Evolutionary conservation across 1,284 basidiomycete species (phyloP), one percentile per base, ranked within the genome.

Genomic region (Termitomyces sp.): DNA sequence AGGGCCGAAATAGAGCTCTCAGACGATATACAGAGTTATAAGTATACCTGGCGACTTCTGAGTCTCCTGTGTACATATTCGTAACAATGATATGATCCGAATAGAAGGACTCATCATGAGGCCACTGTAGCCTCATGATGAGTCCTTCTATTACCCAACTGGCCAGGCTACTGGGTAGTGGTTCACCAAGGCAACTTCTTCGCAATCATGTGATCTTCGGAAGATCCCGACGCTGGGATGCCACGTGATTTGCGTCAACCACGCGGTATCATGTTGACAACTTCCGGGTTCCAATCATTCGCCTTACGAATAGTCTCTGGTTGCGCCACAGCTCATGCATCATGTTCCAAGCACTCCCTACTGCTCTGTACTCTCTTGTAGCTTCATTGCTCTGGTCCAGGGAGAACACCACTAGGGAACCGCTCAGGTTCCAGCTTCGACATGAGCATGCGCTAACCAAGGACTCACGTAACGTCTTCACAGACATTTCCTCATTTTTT

Each of bases 391-490:
- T 67, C 3, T 67, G 61, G 63, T 57, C 55, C 43, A 57, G 50
- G 0, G 49, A 60, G 6, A 17, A 19, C 55, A 55, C 61, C 24
- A 17, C 53, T 30, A 44, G 52, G 39, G 55, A 67, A 42, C 67
- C 69, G 24, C 66, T 83, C 9, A 73, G 68, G n/a, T 86, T 88
- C 65, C 76, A 78, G 47, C 75, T 88, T 24, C 80, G 86, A 34
- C 86, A 88, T 64, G 69, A 79, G 40, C 85, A 88, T 61, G 80
- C 77, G 21, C 65, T 80, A 21, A 74, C 79, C 30, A 69, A 79
- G 55, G 66, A 72, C 24, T 80, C 80, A 5, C 75, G 73, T 12
- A 74, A 83, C 45, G 65, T 85, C 56, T 84, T 88, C 65, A 71
- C 77, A 31, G 76, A 88, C 62, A 67, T 81, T 41, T 61, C 63